Evolutionary conservation across 306 rosid genomes (phyloP), one percentile per base, ranked within the genome.

Genomic region (Quercus alba): DNA sequence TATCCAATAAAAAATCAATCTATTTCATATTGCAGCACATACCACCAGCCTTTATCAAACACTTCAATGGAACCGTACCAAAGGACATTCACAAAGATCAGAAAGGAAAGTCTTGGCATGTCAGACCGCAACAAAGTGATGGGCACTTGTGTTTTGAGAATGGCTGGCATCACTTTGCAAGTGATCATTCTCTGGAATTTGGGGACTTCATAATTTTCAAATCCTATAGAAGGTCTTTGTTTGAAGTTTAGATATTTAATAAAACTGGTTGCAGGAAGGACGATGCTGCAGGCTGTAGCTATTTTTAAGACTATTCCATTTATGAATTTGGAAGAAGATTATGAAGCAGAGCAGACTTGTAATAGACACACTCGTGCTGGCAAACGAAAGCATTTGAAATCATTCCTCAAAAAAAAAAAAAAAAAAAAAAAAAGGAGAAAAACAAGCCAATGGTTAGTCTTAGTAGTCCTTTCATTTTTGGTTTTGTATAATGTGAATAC

Each of bases 111-210:
- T 76, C 77, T 70, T 81, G 84, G 84, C 20, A 54, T 62, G 72
- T 76, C 55, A 67, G n/a, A 4, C 63, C 76, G 58, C 74, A 76
- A 59, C 56, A 76, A 51, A 23, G 6, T 30, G 77, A 71, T 4
- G 33, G n/a, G 3, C 33, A 33, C 26, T 4, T 49, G 57, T 75
- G 12, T 76, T 81, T 81, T 75, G 58, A 56, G 77, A 70, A 76
- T n/a, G 59, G 75, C 7, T 84, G 84, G 87, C 46, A 67, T 56
- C 49, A 41, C 10, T 84, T 80, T 77, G 78, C 59, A 10, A 74
- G 61, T 57, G 63, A 76, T 59, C 74, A 76, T n/a, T 73, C 15
- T 31, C 10, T 82, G 51, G 38, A 35, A 38, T 31, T 46, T 49
- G 79, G 87, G 23, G 72, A 79, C 21, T 62, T 81, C 18, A 21